These are phyloP conservation scores for Chaetomium fimeti DNA, from an alignment of 495 filamentous ascomycete species.

Conservation along the genomic window DNA sequence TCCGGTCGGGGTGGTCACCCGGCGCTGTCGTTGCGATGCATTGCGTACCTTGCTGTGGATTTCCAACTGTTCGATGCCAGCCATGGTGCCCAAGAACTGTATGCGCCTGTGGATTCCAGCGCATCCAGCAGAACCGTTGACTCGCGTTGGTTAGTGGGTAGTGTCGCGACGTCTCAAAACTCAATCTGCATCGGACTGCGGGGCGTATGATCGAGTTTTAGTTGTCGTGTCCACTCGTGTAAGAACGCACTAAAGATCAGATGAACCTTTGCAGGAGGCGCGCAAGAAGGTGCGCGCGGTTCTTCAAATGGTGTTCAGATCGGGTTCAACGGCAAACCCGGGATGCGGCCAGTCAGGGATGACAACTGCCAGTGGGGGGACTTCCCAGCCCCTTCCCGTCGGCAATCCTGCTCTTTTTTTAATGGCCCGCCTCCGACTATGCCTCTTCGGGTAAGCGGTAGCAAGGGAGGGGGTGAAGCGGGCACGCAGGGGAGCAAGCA, in stretches of 20 bases:
- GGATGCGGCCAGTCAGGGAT: neutral
- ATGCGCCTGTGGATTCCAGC: constrained; percentile 15
- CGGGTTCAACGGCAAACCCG: constrained; percentile 4
- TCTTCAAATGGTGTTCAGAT: neutral
- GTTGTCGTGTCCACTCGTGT: neutral
- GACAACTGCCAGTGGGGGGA: neutral
- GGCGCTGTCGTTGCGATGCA: too few relatives aligned
- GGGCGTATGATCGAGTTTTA: neutral
- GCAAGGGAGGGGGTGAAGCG: neutral
- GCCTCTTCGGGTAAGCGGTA: neutral
- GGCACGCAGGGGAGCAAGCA: neutral
- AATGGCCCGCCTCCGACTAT: neutral
- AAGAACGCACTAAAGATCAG: neutral
- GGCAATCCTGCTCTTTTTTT: constrained; percentile 9
- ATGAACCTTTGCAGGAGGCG: neutral
- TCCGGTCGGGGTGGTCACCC: too few relatives aligned
- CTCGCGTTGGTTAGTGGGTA: neutral
- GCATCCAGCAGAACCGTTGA: neutral
- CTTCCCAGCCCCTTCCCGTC: constrained; percentile 7
- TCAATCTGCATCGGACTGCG: neutral
- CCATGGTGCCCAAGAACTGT: constrained; percentile 55
- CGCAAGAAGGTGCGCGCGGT: neutral
- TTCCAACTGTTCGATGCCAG: constrained; percentile 94
- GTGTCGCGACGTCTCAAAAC: constrained; percentile 1
- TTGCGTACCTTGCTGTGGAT: constrained; percentile 88